Evolutionary conservation across 192 early-diverging fungal genomes (phyloP).

Genomic region (Mortierella claussenii): DNA sequence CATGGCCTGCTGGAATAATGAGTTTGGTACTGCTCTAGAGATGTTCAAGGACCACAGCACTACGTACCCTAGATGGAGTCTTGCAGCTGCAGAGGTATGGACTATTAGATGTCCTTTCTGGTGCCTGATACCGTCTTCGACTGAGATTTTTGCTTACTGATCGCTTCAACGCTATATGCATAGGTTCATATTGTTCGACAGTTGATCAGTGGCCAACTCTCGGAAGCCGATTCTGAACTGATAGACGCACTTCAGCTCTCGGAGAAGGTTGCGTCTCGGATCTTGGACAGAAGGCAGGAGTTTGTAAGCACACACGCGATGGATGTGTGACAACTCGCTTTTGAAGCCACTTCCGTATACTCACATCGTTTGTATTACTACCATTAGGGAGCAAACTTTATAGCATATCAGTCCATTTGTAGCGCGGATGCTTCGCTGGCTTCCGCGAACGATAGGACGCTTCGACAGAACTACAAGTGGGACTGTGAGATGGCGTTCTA

Average conservation of each 20-base stretch:
- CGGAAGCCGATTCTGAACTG: slow-evolving; percentile 52
- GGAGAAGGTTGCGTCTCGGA: slow-evolving; percentile 46
- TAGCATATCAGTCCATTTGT: slow-evolving; percentile 29
- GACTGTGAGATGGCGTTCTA: slow-evolving; percentile 57
- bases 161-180: too few relatives aligned
- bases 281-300: slow-evolving; percentile 41
- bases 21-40: slow-evolving; percentile 43
- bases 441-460: slow-evolving; percentile 24
- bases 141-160: too few relatives aligned
- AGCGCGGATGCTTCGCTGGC: slow-evolving; percentile 23
- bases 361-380: too few relatives aligned
- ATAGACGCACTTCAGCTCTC: slow-evolving; percentile 40
- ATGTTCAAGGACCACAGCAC: slow-evolving; percentile 35
- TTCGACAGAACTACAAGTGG: slow-evolving; percentile 57
- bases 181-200: slow-evolving; percentile 54
- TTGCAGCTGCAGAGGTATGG: slow-evolving; percentile 46
- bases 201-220: slow-evolving; percentile 50
- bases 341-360: too few relatives aligned
- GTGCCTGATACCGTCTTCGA: neutral
- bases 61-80: slow-evolving; percentile 48
- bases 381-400: slow-evolving; percentile 53
- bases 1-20: slow-evolving; percentile 54
- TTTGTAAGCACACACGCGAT: slow-evolving; percentile 7
- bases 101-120: neutral
- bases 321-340: too few relatives aligned